Base-by-base conservation (phyloP, 2,329 filamentous ascomycete genomes). In the Colletotrichum cordylinicola region DNA sequence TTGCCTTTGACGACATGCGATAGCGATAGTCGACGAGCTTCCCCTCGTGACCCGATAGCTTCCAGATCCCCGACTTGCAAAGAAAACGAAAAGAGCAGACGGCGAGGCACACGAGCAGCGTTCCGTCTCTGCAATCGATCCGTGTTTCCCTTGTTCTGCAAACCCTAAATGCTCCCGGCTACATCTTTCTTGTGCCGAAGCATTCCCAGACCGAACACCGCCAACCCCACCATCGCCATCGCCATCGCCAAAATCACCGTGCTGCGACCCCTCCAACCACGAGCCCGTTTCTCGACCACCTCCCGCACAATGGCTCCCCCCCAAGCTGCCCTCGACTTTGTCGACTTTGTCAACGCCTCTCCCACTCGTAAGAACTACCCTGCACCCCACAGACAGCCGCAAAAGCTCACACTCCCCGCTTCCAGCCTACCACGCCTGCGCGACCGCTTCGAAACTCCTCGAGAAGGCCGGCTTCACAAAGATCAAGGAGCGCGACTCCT, bases 291-390 rank as follows among this genome's bases (percentile, higher is more conserved):
- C 78, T 82, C 80, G 68, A 82, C 82, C 56, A 81, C 83, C 2
- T 66, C 80, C 75, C 78, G 78, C 82, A 85, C 76, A 80, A 91
- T 91, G 90, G 86, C 89, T 65, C 87, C 89, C 67, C 87, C 88
- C 43, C 84, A 88, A 79, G 86, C 91, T 70, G 95, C 95, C 70
- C 88, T 94, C 86, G 95, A 98, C 88, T 98, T 98, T 85, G 87
- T 98, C 82, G 94, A 95, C 86, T 98, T 98, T 87, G 93, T 98
- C 84, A 98, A 98, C 86, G 94, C 93, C 78, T 98, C 96, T 74
- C 97, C 97, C 15, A 98, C 96, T 69, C 96, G 96, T 98, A 90
- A 80, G 92, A 82, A 12, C 27, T 13, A 31, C 80, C 67, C 48
- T 39, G 13, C 29, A 70, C 80, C 80, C 78, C 82, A 78, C 72